Conservation (phyloP, 2,329 filamentous ascomycete genomes). For the Penicillium vulpinum region DNA sequence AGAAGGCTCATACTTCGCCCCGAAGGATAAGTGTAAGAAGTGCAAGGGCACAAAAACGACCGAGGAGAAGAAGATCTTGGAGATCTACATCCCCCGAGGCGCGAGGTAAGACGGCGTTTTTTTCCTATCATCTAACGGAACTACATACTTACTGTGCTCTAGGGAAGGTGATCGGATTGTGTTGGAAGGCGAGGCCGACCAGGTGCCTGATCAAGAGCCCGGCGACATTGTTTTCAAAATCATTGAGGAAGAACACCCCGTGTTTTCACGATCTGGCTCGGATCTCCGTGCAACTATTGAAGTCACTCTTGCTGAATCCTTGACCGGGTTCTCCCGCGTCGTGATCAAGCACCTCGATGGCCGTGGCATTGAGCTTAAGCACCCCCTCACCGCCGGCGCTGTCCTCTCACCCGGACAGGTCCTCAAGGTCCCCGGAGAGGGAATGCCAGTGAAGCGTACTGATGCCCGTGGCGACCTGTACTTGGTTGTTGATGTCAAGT, state of each 20-base stretch:
- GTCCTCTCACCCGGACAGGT: constrained; percentile 80
- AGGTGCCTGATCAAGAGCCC: constrained; percentile 81
- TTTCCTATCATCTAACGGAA: background rate
- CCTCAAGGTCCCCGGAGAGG: constrained; percentile 82
- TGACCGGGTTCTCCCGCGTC: constrained; percentile 86
- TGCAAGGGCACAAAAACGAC: constrained; percentile 91
- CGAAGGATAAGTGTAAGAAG: constrained; percentile 98
- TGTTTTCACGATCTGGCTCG: constrained; percentile 78
- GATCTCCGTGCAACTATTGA: constrained; percentile 81
- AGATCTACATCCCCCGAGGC: constrained; percentile 92
- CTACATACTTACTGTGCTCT: constrained; percentile 13
- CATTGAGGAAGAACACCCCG: constrained; percentile 75
- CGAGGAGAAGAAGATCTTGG: constrained; percentile 88
- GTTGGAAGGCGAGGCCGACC: constrained; percentile 90
- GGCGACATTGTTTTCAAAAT: constrained; percentile 92
- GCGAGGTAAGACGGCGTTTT: constrained; percentile 54
- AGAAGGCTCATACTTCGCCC: constrained; percentile 82
- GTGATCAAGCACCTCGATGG: constrained; percentile 93
- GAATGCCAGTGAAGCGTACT: constrained; percentile 88
- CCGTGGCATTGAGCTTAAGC: constrained; percentile 77
- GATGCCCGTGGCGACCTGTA: constrained; percentile 86
- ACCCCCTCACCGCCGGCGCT: constrained; percentile 74
- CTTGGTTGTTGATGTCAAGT: constrained; percentile 79
- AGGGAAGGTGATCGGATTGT: constrained; percentile 83
- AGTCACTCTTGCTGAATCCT: constrained; percentile 77